Base-by-base conservation (phyloP, 192 early-diverging fungal species). In the Entomortierella chlamydospora region DNA sequence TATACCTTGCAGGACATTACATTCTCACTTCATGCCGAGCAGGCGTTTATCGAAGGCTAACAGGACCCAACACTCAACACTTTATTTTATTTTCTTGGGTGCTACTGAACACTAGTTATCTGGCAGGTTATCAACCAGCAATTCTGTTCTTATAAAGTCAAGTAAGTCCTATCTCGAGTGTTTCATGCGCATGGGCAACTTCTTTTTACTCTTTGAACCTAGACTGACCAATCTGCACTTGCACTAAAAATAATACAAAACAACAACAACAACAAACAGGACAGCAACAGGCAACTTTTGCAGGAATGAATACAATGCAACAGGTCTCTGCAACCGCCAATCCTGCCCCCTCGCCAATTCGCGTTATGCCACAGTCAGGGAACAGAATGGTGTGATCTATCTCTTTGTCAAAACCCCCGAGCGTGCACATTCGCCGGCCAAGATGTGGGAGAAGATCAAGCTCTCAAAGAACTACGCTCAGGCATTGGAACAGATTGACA, bases 71-170 rank as follows among this genome's bases (percentile, higher is more conserved):
- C 22, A 3, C 57, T 58, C 34, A 13, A 13, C 20, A 12, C 29
- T 22, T 34, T 64, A 17, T 15, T 53, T 52, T 52, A 33, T 52
- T 30, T 42, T 39, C 26, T 55, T n/a, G n/a, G 12, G 37, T 54
- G 53, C 31, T 55, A 41, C 49, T 43, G 20, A 12, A 13, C n/a
- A 28, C 34, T 67, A 71, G 85, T 98, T 45, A 93, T 99, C 70
- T 99, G 97, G 97, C 90, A 95, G 71, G 93, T 96, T 54, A 95
- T 99, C 57, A 96, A 95, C 81, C 91, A 95, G 86, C 91, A 97
- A 80, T 99, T 99, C 81, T 99, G 97, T 73, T 97, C 96, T 18
- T 99, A 92, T 90, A 99, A 98, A 93, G 92, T 97, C 87, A 96
- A 96, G 92, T 94, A 87, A 57, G 88, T 82, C 7, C 29, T 2